A percentile compares a stretch with the other conserved stretches of the same genome.
These are phyloP conservation scores for Suaeda aralocaspica DNA, from an alignment of 148 eudicot species.

Conservation along the genomic window DNA sequence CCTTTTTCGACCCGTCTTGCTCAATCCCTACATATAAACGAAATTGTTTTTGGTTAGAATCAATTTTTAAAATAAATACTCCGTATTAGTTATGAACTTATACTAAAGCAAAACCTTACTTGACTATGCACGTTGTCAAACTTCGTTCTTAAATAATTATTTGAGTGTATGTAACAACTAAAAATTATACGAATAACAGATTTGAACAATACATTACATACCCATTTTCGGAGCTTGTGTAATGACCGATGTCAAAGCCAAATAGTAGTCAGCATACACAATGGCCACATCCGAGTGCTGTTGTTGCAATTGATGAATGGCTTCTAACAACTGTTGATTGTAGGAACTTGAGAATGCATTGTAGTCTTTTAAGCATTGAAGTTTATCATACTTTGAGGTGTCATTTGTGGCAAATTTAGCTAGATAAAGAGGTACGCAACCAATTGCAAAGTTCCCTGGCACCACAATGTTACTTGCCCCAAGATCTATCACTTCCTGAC, in stretches of 20 bases:
- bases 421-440: slow-evolving; percentile 38
- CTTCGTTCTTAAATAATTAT: too few relatives aligned
- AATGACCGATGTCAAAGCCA: slow-evolving; percentile 25
- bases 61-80: too few relatives aligned
- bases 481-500: slow-evolving; percentile 32
- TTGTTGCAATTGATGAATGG: slow-evolving; percentile 23
- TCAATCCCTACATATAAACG: neutral
- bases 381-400: slow-evolving; percentile 28
- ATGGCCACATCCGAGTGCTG: slow-evolving; percentile 31
- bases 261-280: slow-evolving; percentile 40
- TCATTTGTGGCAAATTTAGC: slow-evolving; percentile 12
- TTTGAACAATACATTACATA: neutral
- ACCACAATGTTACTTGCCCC: slow-evolving; percentile 39
- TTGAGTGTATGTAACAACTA: too few relatives aligned
- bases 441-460: slow-evolving; percentile 38
- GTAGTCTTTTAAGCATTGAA: slow-evolving; percentile 32
- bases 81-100: too few relatives aligned
- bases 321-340: slow-evolving; percentile 27
- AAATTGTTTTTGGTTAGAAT: too few relatives aligned
- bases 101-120: too few relatives aligned
- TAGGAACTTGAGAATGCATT: slow-evolving; percentile 31
- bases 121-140: too few relatives aligned
- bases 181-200: too few relatives aligned
- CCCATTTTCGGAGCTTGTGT: slow-evolving; percentile 22
- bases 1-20: slow-evolving; percentile 21